A percentile compares a stretch with the other conserved stretches of the same genome.
Evolutionary conservation across 352 stramenopile genomes (phyloP).

Genomic region (Phytophthora tentaculata): DNA sequence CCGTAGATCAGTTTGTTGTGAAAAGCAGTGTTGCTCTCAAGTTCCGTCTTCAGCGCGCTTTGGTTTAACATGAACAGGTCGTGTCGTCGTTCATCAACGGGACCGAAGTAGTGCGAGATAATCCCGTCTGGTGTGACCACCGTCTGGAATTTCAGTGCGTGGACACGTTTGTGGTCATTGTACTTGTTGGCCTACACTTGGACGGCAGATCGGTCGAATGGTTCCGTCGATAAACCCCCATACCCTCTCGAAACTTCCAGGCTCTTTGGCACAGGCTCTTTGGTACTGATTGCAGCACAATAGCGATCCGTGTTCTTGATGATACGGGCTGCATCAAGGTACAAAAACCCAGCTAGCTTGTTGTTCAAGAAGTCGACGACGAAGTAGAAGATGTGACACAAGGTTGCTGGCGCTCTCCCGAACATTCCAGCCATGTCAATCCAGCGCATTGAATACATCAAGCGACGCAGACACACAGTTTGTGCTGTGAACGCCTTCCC

Average conservation of each 20-base stretch:
- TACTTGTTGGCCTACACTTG: no score
- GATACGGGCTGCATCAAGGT: conserved; percentile 2
- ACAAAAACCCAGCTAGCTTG: background rate
- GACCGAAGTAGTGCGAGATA: no score
- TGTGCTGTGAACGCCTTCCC: no score
- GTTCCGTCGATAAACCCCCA: conserved; percentile 16
- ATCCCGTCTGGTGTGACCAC: no score
- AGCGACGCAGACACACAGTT: background rate
- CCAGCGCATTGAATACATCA: conserved; percentile 10
- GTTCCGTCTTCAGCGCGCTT: no score
- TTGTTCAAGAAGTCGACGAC: conserved; percentile 2
- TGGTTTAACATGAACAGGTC: no score
- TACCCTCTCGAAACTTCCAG: background rate
- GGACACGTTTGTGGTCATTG: no score
- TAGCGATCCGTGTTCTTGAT: conserved; percentile 3
- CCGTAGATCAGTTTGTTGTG: no score
- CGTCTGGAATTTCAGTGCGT: no score
- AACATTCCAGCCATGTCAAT: conserved; percentile 24
- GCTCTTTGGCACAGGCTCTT: conserved; percentile 2
- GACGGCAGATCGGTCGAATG: no score
- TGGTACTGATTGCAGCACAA: background rate
- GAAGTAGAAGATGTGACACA: conserved; percentile 12
- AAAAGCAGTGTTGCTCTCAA: no score
- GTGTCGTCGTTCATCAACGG: no score
- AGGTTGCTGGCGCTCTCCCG: conserved; percentile 8